A percentile compares a stretch with the other conserved stretches of the same genome.
phyloP scores from a whole-genome alignment of 1,284 basidiomycete genomes.

The Trichosporon faecale region DNA sequence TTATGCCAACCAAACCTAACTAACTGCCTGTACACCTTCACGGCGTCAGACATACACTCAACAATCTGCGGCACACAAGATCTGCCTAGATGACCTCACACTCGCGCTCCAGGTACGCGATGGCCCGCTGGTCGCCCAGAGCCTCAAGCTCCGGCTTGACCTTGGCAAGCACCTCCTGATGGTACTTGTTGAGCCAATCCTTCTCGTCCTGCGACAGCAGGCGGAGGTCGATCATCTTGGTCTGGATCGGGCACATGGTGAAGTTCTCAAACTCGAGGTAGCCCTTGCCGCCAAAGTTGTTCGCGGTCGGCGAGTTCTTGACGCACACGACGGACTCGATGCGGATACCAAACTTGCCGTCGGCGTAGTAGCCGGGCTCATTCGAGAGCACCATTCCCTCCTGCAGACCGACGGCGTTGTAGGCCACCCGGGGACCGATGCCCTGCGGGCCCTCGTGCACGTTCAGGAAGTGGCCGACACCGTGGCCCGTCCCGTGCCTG shows the following conservation, averaged over 20 bases:
- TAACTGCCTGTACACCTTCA: background rate
- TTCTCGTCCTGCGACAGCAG: constrained; percentile 68
- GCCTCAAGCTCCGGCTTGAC: constrained; percentile 66
- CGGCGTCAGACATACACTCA: too few species aligned
- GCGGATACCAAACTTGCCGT: constrained; percentile 87
- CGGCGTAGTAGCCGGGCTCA: constrained; percentile 90
- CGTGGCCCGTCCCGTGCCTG: constrained; percentile 89
- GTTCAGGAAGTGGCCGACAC: constrained; percentile 86
- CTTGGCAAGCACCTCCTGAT: constrained; percentile 72
- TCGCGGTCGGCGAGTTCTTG: constrained; percentile 64
- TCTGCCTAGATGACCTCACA: constrained; percentile 26
- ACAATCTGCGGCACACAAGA: background rate
- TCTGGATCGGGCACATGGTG: constrained; percentile 88
- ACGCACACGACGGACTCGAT: constrained; percentile 87
- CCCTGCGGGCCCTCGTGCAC: constrained; percentile 93
- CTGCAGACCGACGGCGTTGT: constrained; percentile 64
- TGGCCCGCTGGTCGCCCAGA: constrained; percentile 62
- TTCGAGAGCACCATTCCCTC: constrained; percentile 87
- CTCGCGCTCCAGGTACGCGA: constrained; percentile 75
- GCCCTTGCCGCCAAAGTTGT: constrained; percentile 81
- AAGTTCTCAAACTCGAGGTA: constrained; percentile 80
- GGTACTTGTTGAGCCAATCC: constrained; percentile 82
- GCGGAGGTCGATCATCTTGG: constrained; percentile 67
- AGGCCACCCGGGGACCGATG: constrained; percentile 70
- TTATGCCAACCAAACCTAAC: background rate